phyloP scores from a whole-genome alignment of 2,329 filamentous ascomycete species.

The Clarireedia sp. region DNA sequence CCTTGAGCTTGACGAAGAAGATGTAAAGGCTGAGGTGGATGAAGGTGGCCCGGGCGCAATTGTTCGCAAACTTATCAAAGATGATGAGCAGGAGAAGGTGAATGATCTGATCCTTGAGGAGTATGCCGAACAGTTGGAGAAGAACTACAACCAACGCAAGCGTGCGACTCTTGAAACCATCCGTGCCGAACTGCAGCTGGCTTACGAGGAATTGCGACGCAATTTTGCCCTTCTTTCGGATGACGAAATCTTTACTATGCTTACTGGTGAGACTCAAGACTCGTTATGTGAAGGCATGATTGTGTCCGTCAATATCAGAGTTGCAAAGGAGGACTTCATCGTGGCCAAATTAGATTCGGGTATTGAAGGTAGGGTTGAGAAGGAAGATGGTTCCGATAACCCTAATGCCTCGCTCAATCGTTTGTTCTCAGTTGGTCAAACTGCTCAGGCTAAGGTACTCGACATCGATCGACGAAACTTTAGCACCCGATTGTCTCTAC shows the following conservation, averaged over 20 bases:
- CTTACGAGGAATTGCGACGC: slow-evolving; percentile 88
- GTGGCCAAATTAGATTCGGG: slow-evolving; percentile 92
- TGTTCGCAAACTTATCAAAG: slow-evolving; percentile 88
- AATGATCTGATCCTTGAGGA: slow-evolving; percentile 95
- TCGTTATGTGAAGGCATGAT: slow-evolving; percentile 86
- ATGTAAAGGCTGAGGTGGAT: slow-evolving; percentile 88
- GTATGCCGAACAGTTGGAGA: slow-evolving; percentile 91
- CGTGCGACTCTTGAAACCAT: slow-evolving; percentile 94
- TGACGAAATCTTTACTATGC: slow-evolving; percentile 89
- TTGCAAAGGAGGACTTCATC: slow-evolving; percentile 86
- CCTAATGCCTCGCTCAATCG: slow-evolving; percentile 62
- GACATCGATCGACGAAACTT: slow-evolving; percentile 85
- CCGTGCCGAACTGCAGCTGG: slow-evolving; percentile 81
- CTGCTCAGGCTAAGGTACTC: slow-evolving; percentile 77
- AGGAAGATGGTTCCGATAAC: slow-evolving; percentile 69
- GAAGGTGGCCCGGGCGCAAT: slow-evolving; percentile 86
- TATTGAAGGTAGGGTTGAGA: slow-evolving; percentile 79
- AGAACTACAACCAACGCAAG: slow-evolving; percentile 88
- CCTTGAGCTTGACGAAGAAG: slow-evolving; percentile 92
- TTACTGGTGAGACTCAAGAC: slow-evolving; percentile 85
- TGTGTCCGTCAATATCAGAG: slow-evolving; percentile 77
- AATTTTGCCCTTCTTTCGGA: slow-evolving; percentile 62
- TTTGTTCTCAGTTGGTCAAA: slow-evolving; percentile 72
- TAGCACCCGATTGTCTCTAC: slow-evolving; percentile 72
- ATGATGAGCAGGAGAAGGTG: slow-evolving; percentile 88